These are phyloP conservation scores for Oryza brachyantha DNA, from an alignment of 176 grass and related monocot genomes.

Conservation along the genomic window DNA sequence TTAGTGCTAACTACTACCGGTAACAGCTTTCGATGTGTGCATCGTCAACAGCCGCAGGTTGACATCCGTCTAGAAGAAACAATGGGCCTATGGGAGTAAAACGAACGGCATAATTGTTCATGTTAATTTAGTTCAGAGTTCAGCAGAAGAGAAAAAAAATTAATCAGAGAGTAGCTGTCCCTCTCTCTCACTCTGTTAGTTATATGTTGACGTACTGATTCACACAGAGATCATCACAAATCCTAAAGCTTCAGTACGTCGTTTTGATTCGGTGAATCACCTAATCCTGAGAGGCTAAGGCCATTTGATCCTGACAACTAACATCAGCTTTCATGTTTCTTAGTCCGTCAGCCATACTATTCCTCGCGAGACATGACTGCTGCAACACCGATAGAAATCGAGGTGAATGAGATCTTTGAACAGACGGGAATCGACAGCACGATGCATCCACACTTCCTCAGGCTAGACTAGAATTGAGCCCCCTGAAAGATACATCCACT, in stretches of 20 bases:
- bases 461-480: background rate
- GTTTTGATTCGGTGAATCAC: too few species aligned
- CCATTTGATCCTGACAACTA: background rate
- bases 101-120: background rate
- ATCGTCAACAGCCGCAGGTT: background rate
- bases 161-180: background rate
- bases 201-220: background rate
- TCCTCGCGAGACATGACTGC: background rate
- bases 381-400: background rate
- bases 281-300: background rate
- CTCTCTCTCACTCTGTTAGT: background rate
- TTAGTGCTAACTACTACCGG: background rate
- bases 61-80: background rate
- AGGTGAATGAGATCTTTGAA: background rate
- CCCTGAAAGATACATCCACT: slow-evolving; percentile 31
- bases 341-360: background rate
- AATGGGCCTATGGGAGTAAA: background rate
- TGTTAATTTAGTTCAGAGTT: background rate
- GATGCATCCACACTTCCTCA: background rate
- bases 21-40: background rate
- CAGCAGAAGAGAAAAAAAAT: background rate
- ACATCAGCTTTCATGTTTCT: background rate
- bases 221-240: background rate
- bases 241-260: background rate
- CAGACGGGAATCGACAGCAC: background rate